phyloP scores from a whole-genome alignment of 164 flowering plant species.

The Akebia trifoliata region DNA sequence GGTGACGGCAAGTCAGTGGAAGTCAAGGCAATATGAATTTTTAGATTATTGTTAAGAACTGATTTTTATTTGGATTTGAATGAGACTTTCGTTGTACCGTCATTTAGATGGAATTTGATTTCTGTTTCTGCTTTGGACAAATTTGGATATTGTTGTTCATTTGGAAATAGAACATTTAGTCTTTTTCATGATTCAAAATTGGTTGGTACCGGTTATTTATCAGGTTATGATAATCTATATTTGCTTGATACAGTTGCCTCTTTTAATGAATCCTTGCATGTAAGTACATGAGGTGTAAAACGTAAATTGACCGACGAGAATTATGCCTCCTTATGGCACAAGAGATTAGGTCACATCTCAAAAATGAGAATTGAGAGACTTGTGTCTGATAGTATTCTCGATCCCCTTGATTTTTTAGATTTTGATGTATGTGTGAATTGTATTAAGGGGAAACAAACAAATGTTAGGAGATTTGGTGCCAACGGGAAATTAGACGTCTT shows the following conservation, averaged over 20 bases:
- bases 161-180: conserved; percentile 1
- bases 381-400: conserved; percentile 16
- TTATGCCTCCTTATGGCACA: not conserved
- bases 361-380: conserved; percentile 9
- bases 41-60: conserved; percentile 1
- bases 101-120: conserved; percentile 11
- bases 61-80: conserved; percentile 11
- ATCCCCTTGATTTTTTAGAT: conserved; percentile 8
- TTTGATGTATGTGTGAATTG: conserved; percentile 11
- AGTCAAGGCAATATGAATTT: conserved; percentile 4
- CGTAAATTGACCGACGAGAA: not conserved
- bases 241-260: not conserved
- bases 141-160: conserved; percentile 10
- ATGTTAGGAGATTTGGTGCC: conserved; percentile 2
- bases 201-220: conserved; percentile 11
- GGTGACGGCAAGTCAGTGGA: conserved; percentile 6
- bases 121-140: conserved; percentile 16
- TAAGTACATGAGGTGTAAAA: conserved; percentile 1
- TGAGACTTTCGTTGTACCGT: conserved; percentile 9
- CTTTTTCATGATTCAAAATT: conserved; percentile 6
- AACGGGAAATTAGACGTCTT: not conserved
- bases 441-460: conserved; percentile 15
- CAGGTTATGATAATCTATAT: not conserved
- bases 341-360: conserved; percentile 1
- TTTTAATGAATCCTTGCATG: conserved; percentile 9